Evolutionary conservation across 495 filamentous ascomycete species (phyloP), one percentile per base, ranked within the genome.

Genomic region (Aspergillus taichungensis): DNA sequence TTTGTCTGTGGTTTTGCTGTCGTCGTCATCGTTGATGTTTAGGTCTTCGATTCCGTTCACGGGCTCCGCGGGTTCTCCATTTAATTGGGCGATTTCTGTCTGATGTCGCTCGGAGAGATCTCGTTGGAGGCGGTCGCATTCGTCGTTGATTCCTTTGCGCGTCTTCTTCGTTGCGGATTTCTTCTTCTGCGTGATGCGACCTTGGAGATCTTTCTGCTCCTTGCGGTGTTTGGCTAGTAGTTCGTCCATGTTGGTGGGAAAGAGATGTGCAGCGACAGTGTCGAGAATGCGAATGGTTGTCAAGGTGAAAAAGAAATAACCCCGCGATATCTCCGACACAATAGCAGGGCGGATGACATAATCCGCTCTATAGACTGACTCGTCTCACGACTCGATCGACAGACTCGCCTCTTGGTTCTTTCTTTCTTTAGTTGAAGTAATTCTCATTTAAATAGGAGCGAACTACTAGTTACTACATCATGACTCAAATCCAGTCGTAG

Each of bases 151-250:
- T 34, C 83, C 83, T 64, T 88, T 94, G 29, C 92, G 79, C 11
- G 88, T 96, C 75, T 95, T 97, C 68, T 96, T 98, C 32, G 84
- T 92, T 24, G 92, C 89, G 43, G 81, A 77, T 68, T 95, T 96
- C 71, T 95, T 96, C 70, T 95, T 95, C 68, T 87, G 88, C 6
- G 87, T 95, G 50, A 92, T 82, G 18, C 82, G 79, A 31, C 76
- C 70, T 67, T 90, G 85, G 13, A 98, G 74, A 34, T 98, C 91
- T 44, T 80, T 82, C 58, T 83, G 80, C 64, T 98, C 92, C 64
- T 90, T 94, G 51, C 85, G 78, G 63, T 98, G 92, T 34, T 81
- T 82, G 9, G 79, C 71, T 48, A 87, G 77, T 36, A 94, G 69
- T 30, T 84, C 79, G 35, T 95, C 90, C 74, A 91, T 77, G 4